Evolutionary conservation across 768 basidiomycete genomes (phyloP).

Genomic region (Coprinopsis strossmayeri): DNA sequence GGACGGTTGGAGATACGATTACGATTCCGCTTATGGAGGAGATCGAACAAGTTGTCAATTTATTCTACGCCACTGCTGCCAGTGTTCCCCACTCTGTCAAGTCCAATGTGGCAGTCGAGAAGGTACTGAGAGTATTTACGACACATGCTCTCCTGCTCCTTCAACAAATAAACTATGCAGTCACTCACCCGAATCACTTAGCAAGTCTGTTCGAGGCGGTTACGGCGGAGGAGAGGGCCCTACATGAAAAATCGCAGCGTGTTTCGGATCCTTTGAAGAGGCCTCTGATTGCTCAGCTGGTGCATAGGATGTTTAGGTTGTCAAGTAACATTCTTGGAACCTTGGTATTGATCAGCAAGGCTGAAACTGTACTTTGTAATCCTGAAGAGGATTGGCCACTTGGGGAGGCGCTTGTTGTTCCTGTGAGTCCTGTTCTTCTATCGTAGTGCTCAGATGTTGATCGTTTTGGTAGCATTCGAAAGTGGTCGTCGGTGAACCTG

Average conservation of each 20-base stretch:
- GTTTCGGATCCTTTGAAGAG: constrained; percentile 58
- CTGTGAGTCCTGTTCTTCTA: constrained; percentile 40
- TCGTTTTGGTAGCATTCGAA: constrained; percentile 62
- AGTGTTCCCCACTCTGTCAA: constrained; percentile 41
- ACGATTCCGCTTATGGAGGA: constrained; percentile 76
- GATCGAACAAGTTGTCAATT: constrained; percentile 67
- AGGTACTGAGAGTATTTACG: constrained; percentile 65
- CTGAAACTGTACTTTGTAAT: constrained; percentile 58
- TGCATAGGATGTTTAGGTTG: constrained; percentile 66
- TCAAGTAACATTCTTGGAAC: constrained; percentile 66
- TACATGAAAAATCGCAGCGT: constrained; percentile 61
- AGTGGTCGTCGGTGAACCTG: constrained; percentile 73
- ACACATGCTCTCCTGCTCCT: constrained; percentile 65
- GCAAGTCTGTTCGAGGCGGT: constrained; percentile 76
- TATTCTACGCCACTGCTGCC: constrained; percentile 72
- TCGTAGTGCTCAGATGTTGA: constrained; percentile 2
- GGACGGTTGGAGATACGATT: constrained; percentile 78
- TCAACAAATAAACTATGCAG: constrained; percentile 84
- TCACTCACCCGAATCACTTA: constrained; percentile 88
- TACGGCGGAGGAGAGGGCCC: constrained; percentile 63
- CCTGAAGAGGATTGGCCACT: constrained; percentile 69
- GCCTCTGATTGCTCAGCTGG: constrained; percentile 65
- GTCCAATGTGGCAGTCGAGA: constrained; percentile 45
- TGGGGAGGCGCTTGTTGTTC: constrained; percentile 61
- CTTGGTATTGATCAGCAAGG: constrained; percentile 62